These are phyloP conservation scores for Boletus sp. DNA, from an alignment of 768 basidiomycete genomes.

Conservation along the genomic window DNA sequence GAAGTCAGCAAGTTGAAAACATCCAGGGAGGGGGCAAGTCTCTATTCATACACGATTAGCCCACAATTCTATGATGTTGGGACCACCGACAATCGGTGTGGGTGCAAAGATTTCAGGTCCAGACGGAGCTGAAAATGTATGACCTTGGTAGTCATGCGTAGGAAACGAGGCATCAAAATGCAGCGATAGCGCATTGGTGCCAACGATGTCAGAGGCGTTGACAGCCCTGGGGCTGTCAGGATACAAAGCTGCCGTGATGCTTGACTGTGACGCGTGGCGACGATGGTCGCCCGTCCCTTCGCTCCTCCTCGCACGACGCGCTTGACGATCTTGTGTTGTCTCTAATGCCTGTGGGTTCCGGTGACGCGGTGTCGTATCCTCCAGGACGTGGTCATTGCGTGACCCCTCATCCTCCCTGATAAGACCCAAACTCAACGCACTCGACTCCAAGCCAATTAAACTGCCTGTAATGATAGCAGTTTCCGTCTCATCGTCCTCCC, in stretches of 20 bases:
- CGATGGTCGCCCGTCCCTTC: slow-evolving; percentile 16
- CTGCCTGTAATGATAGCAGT: slow-evolving; percentile 21
- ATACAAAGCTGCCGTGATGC: slow-evolving; percentile 19
- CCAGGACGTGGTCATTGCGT: slow-evolving; percentile 7
- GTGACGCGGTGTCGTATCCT: slow-evolving; percentile 10
- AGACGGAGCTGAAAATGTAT: slow-evolving; percentile 20
- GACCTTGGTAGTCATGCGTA: slow-evolving; percentile 21
- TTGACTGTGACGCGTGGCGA: slow-evolving; percentile 22
- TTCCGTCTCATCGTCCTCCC: slow-evolving; percentile 15
- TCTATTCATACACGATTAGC: slow-evolving; percentile 30
- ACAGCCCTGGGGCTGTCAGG: slow-evolving; percentile 14
- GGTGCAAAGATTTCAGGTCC: slow-evolving; percentile 33
- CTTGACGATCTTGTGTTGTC: slow-evolving; percentile 15
- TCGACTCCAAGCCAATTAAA: slow-evolving; percentile 17
- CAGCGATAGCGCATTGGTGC: slow-evolving; percentile 33
- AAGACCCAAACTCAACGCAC: slow-evolving; percentile 28
- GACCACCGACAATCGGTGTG: slow-evolving; percentile 33
- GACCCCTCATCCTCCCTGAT: slow-evolving; percentile 31
- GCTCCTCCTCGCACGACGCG: slow-evolving; percentile 23
- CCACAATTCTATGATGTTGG: slow-evolving; percentile 34
- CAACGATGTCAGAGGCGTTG: slow-evolving; percentile 22
- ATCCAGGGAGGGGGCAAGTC: background rate
- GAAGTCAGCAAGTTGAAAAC: background rate
- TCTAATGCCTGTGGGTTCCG: slow-evolving; percentile 15
- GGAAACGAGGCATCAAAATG: slow-evolving; percentile 36